phyloP scores from a whole-genome alignment of 2,329 filamentous ascomycete genomes.

The Penicillium crustosum region DNA sequence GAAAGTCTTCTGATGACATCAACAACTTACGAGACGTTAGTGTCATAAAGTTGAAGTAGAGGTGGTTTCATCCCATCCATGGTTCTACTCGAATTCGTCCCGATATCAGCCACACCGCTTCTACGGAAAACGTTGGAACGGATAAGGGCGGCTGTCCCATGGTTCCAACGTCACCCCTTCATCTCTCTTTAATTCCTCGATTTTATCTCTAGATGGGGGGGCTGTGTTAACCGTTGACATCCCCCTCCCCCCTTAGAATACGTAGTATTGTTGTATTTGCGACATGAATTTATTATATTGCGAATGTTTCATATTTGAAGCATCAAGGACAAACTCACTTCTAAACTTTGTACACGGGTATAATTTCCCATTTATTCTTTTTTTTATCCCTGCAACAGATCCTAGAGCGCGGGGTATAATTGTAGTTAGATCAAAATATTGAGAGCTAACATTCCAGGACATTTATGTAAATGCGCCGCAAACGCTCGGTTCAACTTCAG shows the following conservation, averaged over 20 bases:
- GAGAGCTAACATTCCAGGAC: slow-evolving; percentile 10
- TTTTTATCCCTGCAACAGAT: slow-evolving; percentile 11
- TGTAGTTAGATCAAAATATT: neutral
- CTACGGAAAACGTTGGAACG: neutral
- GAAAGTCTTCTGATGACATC: slow-evolving; percentile 3
- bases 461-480: slow-evolving; percentile 5
- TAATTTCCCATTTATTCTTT: neutral
- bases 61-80: slow-evolving; percentile 14
- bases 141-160: slow-evolving; percentile 13
- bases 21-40: neutral
- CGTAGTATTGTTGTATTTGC: too few species aligned
- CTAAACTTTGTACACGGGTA: neutral
- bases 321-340: neutral
- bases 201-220: neutral
- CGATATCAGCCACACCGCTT: slow-evolving; percentile 30
- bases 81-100: neutral
- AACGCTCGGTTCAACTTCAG: slow-evolving; percentile 22
- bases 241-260: neutral
- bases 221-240: neutral
- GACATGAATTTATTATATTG: neutral
- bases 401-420: slow-evolving; percentile 10
- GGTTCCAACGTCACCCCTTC: slow-evolving; percentile 21
- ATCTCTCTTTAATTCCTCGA: slow-evolving; percentile 8
- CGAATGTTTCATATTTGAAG: neutral
- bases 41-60: neutral